Percentiles rank a stretch among this genome's conserved stretches.
These are phyloP conservation scores for Flaveria sonorensis DNA, from an alignment of 129 eudicot species.

Conservation along the genomic window DNA sequence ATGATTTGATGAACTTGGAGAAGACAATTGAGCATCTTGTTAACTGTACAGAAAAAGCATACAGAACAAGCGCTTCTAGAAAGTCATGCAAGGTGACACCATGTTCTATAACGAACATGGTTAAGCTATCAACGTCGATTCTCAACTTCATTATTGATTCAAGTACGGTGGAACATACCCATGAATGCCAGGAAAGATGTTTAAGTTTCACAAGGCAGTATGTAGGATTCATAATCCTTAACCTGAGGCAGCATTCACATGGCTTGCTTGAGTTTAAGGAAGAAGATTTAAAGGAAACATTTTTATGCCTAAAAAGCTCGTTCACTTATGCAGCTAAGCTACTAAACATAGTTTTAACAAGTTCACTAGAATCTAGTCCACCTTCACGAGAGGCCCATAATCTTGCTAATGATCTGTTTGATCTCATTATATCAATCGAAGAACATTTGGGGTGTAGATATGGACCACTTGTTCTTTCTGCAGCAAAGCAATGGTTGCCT, in stretches of 20 bases:
- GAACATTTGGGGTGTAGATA: conserved; percentile 58
- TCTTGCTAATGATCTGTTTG: conserved; percentile 62
- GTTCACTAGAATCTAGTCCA: conserved; percentile 42
- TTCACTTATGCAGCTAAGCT: conserved; percentile 88
- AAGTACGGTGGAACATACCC: conserved; percentile 39
- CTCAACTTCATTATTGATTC: conserved; percentile 74
- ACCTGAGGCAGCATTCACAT: conserved; percentile 42
- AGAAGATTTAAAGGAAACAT: conserved; percentile 59
- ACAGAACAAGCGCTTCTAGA: conserved; percentile 33
- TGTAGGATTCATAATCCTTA: conserved; percentile 46
- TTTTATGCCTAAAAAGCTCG: conserved; percentile 73
- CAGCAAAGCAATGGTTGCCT: conserved; percentile 77
- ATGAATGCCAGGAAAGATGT: conserved; percentile 47
- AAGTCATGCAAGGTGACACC: conserved; percentile 36
- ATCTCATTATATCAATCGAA: conserved; percentile 60
- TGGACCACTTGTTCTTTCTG: conserved; percentile 56
- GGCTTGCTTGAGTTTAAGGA: conserved; percentile 50
- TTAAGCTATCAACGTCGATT: conserved; percentile 67
- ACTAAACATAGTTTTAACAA: conserved; percentile 53
- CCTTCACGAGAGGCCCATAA: conserved; percentile 41
- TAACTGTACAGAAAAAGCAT: conserved; percentile 47
- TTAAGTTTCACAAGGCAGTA: conserved; percentile 54
- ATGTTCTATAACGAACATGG: conserved; percentile 47
- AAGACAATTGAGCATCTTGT: conserved; percentile 71
- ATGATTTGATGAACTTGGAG: conserved; percentile 47